A percentile compares a stretch with the other conserved stretches of the same genome.
These are phyloP conservation scores for Digitaria exilis DNA, from an alignment of 202 grass and related monocot species.

Conservation along the genomic window DNA sequence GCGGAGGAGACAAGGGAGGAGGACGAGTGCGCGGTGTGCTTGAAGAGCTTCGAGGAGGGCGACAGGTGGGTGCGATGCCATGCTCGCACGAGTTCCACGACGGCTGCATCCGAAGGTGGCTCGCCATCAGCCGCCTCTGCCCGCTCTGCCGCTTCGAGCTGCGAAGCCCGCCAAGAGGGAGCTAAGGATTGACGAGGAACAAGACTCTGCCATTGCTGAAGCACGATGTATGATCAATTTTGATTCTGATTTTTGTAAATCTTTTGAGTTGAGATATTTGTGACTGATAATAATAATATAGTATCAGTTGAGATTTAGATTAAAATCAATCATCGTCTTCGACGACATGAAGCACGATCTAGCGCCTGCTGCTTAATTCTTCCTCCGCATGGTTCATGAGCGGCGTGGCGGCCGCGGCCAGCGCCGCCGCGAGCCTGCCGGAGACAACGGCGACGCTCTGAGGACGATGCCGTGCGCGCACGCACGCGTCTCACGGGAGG, in stretches of 20 bases:
- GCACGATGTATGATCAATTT: too few species aligned
- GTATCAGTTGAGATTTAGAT: too few species aligned
- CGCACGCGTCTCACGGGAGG: constrained; percentile 11
- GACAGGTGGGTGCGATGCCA: neutral
- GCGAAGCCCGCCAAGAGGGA: neutral
- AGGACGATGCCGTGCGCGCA: constrained; percentile 22
- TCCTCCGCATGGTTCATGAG: neutral
- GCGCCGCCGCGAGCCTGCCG: neutral
- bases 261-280: too few species aligned
- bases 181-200: too few species aligned
- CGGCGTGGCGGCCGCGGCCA: too few species aligned
- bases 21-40: neutral
- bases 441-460: neutral
- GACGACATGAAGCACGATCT: neutral
- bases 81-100: constrained; percentile 18
- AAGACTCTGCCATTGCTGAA: too few species aligned
- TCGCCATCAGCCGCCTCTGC: constrained; percentile 5
- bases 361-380: neutral
- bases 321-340: too few species aligned
- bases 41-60: neutral
- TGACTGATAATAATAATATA: too few species aligned
- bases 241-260: too few species aligned
- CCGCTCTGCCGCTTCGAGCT: constrained; percentile 26
- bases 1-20: neutral
- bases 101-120: constrained; percentile 2